phyloP scores from a whole-genome alignment of 2,329 filamentous ascomycete species.

The Cladosporium sp. region DNA sequence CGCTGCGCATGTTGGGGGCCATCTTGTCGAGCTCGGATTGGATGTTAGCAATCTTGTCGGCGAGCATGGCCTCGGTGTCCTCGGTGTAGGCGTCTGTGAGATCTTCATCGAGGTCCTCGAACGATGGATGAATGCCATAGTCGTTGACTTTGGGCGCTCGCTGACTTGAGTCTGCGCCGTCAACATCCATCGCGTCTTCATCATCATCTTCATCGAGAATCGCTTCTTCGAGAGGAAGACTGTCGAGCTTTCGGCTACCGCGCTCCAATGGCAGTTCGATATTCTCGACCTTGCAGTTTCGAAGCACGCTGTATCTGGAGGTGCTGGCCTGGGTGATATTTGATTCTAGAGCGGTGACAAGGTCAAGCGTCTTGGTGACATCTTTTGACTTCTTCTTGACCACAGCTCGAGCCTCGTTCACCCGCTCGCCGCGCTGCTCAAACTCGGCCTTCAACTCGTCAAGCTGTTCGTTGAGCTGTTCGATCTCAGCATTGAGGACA shows the following conservation, averaged over 20 bases:
- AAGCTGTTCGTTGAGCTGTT: constrained; percentile 68
- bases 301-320: constrained; percentile 76
- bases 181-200: constrained; percentile 90
- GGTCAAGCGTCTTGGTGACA: constrained; percentile 70
- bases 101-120: constrained; percentile 75
- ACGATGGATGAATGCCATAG: constrained; percentile 88
- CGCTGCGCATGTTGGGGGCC: constrained; percentile 93
- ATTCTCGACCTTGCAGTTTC: constrained; percentile 90
- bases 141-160: constrained; percentile 64
- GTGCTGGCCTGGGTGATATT: constrained; percentile 82
- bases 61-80: constrained; percentile 68
- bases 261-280: constrained; percentile 75
- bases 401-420: constrained; percentile 73
- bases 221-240: constrained; percentile 77
- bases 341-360: constrained; percentile 74
- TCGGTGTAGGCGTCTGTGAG: constrained; percentile 71
- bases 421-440: constrained; percentile 65
- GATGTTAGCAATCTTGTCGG: constrained; percentile 71
- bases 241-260: constrained; percentile 68
- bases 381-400: constrained; percentile 80
- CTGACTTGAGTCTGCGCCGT: constrained; percentile 58
- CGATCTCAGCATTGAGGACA: constrained; percentile 70
- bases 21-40: constrained; percentile 84
- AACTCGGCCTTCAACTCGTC: constrained; percentile 65
- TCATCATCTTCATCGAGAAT: constrained; percentile 65